Base-by-base conservation (phyloP, 2,329 filamentous ascomycete species). In the Bipolaris sorokiniana region DNA sequence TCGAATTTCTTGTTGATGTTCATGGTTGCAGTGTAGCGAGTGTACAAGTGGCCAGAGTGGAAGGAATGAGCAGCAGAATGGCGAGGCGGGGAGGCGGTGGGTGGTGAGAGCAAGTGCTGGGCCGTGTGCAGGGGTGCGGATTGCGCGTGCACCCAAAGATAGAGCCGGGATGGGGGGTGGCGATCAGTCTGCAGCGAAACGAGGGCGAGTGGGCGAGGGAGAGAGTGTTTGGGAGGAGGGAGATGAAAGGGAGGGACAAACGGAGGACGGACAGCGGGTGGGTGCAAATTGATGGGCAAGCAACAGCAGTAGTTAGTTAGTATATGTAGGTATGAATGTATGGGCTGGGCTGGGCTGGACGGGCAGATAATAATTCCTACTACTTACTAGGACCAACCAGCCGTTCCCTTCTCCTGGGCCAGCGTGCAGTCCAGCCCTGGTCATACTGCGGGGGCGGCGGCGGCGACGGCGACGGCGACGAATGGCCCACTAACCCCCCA, bases 1-100 rank as follows among this genome's bases (percentile, higher is more conserved):
- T 93, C 94, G 75, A 98, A 87, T 77, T 96, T 97, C 83, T 96
- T 97, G 79, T 87, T 88, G 76, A 88, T 81, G 69, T 86, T 86
- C 84, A 86, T 86, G 54, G 26, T 65, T 60, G 71, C 57, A 58
- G 56, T 45, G 54, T 57, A 22, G 34, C 23, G 51, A 41, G 51
- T 16, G 46, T 22, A 44, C 26, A 49, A 23, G 48, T 16, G 26
- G 42, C 42, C 42, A 33, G 26, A 18, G 42, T 51, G 51, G 41
- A 38, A 42, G 47, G 5, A 42, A 23, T 42, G 20, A 46, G 33
- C 20, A 50, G 58, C 28, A 59, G 59, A 37, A 52, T 47, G 46
- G 42, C 54, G 45, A 48, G 51, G 62, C 44, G 62, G 63, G 60
- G 59, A 48, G 56, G 54, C 51, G 51, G 48, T 45, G 47, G 44